Percentiles rank a stretch among this genome's conserved stretches.
Conservation (phyloP, 306 rosid species). For the Parietaria judaica region DNA sequence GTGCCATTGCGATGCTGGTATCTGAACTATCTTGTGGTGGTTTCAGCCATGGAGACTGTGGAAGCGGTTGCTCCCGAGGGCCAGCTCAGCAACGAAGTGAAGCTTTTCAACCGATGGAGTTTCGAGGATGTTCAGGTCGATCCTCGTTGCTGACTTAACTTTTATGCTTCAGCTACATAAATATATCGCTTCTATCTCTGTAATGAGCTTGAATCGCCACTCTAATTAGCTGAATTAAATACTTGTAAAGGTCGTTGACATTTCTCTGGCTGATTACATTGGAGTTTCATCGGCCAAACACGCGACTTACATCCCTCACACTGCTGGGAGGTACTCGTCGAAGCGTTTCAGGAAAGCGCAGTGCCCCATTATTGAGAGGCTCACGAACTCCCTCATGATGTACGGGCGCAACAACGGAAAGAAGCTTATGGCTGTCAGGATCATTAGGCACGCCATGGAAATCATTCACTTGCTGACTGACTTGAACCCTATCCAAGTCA, state of each 20-base stretch:
- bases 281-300: slow-evolving; percentile 21
- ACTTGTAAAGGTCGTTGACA: slow-evolving; percentile 1
- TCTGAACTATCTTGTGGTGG: neutral
- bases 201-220: neutral
- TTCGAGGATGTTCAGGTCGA: slow-evolving; percentile 54
- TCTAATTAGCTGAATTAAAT: neutral
- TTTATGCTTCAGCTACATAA: no score
- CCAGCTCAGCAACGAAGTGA: slow-evolving; percentile 38
- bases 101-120: slow-evolving; percentile 67
- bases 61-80: neutral
- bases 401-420: slow-evolving; percentile 28
- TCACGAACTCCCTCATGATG: slow-evolving; percentile 29
- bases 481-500: slow-evolving; percentile 30
- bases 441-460: slow-evolving; percentile 29
- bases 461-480: slow-evolving; percentile 31
- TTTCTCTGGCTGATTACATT: slow-evolving; percentile 21
- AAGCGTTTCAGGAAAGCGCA: slow-evolving; percentile 28
- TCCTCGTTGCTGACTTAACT: neutral
- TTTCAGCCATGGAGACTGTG: neutral
- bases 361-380: slow-evolving; percentile 28
- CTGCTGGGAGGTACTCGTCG: slow-evolving; percentile 30
- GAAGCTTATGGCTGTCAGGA: slow-evolving; percentile 26
- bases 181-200: neutral
- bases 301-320: slow-evolving; percentile 25
- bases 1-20: no score